These are phyloP conservation scores for Oryza coarctata DNA, from an alignment of 176 grass and related monocot genomes.

Conservation along the genomic window DNA sequence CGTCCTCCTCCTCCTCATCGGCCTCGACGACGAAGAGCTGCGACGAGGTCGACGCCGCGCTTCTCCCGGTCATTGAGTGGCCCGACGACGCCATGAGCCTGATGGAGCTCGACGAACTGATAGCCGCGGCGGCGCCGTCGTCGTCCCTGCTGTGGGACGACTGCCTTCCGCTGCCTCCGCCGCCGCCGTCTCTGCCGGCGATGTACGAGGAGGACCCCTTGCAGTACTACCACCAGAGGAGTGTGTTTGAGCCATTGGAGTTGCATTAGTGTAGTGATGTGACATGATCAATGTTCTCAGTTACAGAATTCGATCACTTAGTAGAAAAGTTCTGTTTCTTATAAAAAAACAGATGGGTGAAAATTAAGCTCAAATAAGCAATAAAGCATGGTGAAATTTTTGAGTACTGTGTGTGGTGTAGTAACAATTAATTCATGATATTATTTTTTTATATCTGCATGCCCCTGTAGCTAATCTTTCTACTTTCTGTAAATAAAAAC, in stretches of 20 bases:
- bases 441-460: not conserved
- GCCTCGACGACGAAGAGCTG: slow-evolving; percentile 25
- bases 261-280: slow-evolving; percentile 15
- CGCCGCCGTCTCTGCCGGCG: not conserved
- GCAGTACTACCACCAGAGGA: slow-evolving; percentile 30
- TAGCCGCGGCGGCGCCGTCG: not conserved
- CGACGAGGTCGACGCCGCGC: slow-evolving; percentile 30
- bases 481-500: not conserved
- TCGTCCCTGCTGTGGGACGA: slow-evolving; percentile 14
- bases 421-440: not conserved
- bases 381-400: too few species aligned
- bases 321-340: too few species aligned
- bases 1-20: slow-evolving; percentile 39
- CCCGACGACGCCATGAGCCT: slow-evolving; percentile 32
- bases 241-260: slow-evolving; percentile 35
- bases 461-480: not conserved
- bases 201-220: slow-evolving; percentile 44
- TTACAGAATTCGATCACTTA: too few species aligned
- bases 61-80: slow-evolving; percentile 45
- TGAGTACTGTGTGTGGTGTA: too few species aligned
- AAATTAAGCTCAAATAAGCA: too few species aligned
- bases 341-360: too few species aligned
- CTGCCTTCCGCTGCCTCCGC: not conserved
- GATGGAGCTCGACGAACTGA: slow-evolving; percentile 52
- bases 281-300: not conserved